phyloP scores from a whole-genome alignment of 306 rosid species.

The Quercus glauca region DNA sequence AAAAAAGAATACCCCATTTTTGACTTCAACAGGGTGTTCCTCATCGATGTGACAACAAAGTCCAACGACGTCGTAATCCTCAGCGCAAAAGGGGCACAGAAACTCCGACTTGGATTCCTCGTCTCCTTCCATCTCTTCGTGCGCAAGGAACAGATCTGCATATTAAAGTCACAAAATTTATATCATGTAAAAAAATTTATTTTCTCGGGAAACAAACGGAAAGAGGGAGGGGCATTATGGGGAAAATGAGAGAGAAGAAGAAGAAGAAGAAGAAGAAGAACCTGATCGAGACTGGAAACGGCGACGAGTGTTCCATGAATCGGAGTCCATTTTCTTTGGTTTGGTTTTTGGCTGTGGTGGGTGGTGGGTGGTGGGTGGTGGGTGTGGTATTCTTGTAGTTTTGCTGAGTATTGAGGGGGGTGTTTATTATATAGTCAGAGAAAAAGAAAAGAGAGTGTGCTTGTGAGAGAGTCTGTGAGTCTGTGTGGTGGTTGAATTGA shows the following conservation, averaged over 20 bases:
- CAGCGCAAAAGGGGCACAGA: constrained; percentile 75
- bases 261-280: background rate
- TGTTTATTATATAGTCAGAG: background rate
- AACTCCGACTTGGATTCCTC: constrained; percentile 65
- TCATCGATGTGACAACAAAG: constrained; percentile 88
- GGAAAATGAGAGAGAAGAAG: too few relatives aligned
- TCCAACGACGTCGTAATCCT: constrained; percentile 73
- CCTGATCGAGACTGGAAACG: constrained; percentile 69
- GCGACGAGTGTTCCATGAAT: constrained; percentile 63
- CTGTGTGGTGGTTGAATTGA: background rate
- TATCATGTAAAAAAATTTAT: background rate
- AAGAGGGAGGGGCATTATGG: background rate
- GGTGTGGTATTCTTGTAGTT: background rate
- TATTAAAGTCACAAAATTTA: background rate
- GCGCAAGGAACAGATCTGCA: constrained; percentile 57
- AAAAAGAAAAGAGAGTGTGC: background rate
- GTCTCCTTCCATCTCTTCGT: constrained; percentile 48
- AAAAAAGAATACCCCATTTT: constrained; percentile 51
- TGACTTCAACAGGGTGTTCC: constrained; percentile 69
- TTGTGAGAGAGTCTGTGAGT: too few relatives aligned
- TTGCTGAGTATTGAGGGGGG: background rate
- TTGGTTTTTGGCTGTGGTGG: background rate
- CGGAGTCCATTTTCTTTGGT: constrained; percentile 51
- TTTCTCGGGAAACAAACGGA: background rate
- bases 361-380: background rate